phyloP scores from a whole-genome alignment of 352 stramenopile species.

The Phytophthora colocasiae region DNA sequence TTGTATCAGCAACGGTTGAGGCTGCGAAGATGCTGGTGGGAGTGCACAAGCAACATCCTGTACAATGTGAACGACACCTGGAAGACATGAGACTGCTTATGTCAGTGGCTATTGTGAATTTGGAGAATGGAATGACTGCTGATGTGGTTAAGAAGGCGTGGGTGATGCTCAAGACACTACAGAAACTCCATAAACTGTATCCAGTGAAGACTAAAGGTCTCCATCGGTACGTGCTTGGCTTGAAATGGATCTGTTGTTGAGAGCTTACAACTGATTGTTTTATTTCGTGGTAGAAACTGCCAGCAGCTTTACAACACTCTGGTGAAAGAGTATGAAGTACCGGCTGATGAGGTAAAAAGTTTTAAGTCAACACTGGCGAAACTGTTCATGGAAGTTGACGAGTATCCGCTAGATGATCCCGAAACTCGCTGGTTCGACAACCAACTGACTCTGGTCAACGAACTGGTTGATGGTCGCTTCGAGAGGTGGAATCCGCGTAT shows the following conservation, averaged over 20 bases:
- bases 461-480: conserved; percentile 9
- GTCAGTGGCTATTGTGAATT: conserved; percentile 10
- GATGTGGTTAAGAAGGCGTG: conserved; percentile 4
- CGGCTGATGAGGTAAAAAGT: background rate
- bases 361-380: background rate
- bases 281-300: background rate
- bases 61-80: conserved; percentile 4
- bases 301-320: conserved; percentile 7
- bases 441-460: conserved; percentile 5
- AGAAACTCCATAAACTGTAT: conserved; percentile 9
- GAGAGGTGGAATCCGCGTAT: conserved; percentile 17
- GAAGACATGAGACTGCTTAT: conserved; percentile 19
- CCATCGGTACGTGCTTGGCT: background rate
- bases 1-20: conserved; percentile 1
- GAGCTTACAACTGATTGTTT: background rate
- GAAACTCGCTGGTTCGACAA: conserved; percentile 6
- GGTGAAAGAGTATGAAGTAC: conserved; percentile 7
- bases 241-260: background rate
- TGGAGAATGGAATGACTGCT: background rate
- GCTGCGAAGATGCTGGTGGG: conserved; percentile 2
- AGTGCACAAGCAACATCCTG: background rate
- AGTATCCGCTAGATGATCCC: background rate
- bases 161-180: conserved; percentile 2
- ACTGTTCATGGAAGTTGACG: background rate
- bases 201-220: conserved; percentile 6